Percentiles rank a stretch among this genome's conserved stretches.
Conservation (phyloP, 164 flowering plant species). For the Dillenia suffruticosa region DNA sequence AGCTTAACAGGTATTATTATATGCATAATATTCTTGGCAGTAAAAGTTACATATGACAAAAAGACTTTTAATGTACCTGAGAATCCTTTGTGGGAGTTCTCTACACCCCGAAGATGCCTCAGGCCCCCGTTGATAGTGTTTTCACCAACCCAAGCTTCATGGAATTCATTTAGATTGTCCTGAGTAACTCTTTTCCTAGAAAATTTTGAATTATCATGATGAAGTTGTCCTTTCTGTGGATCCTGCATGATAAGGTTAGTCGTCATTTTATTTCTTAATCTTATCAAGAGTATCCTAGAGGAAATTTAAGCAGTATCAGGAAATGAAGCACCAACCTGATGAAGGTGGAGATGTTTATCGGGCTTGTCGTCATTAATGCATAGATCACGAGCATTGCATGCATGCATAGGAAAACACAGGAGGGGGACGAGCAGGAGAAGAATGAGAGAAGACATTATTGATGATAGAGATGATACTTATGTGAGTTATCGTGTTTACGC, state of each 20-base stretch:
- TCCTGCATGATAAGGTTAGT: constrained; percentile 10
- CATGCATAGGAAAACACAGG: constrained; percentile 28
- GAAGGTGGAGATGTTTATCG: background rate
- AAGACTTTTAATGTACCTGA: too few species aligned
- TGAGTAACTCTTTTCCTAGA: background rate
- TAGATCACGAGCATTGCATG: constrained; percentile 30
- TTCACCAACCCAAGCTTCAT: too few species aligned
- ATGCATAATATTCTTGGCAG: too few species aligned
- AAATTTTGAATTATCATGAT: background rate
- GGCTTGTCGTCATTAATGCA: background rate
- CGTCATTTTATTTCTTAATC: too few species aligned
- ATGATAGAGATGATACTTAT: background rate
- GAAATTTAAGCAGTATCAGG: background rate
- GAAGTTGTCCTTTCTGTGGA: constrained; percentile 6
- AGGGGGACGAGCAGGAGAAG: constrained; percentile 7
- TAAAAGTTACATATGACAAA: too few species aligned
- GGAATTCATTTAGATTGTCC: background rate
- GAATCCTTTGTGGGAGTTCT: too few species aligned
- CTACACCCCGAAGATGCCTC: too few species aligned
- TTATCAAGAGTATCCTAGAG: too few species aligned
- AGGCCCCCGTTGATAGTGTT: too few species aligned
- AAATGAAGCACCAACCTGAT: constrained; percentile 9
- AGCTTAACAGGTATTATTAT: background rate
- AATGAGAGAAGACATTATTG: constrained; percentile 18
- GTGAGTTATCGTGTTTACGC: background rate